Percentiles rank a stretch among this genome's conserved stretches.
These are phyloP conservation scores for Penicillium sp. DNA, from an alignment of 2,329 filamentous ascomycete genomes.

Conservation along the genomic window DNA sequence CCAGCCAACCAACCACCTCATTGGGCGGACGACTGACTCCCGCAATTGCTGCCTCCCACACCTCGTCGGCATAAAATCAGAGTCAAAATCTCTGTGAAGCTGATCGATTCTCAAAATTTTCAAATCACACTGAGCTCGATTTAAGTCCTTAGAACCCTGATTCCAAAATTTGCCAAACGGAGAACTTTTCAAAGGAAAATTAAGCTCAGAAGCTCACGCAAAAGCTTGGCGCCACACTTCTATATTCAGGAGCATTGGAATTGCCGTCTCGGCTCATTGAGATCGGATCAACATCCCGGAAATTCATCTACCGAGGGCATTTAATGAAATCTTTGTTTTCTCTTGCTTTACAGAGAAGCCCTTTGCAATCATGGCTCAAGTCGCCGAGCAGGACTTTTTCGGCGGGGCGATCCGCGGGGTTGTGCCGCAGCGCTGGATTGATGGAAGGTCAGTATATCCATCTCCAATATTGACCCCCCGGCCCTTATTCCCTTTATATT, in stretches of 20 bases:
- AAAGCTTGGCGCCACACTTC: constrained; percentile 11
- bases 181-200: neutral
- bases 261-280: neutral
- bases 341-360: neutral
- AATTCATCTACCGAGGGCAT: neutral
- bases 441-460: constrained; percentile 38
- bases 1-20: constrained; percentile 17
- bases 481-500: neutral
- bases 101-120: neutral
- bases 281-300: neutral
- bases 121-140: neutral
- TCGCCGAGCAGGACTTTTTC: constrained; percentile 38
- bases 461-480: neutral
- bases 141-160: neutral
- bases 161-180: neutral
- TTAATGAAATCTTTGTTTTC: neutral
- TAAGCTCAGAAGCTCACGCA: neutral
- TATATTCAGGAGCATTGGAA: constrained; percentile 6
- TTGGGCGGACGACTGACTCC: constrained; percentile 30
- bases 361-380: constrained; percentile 28
- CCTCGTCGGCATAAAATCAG: constrained; percentile 11
- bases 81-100: constrained; percentile 5
- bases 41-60: constrained; percentile 26
- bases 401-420: constrained; percentile 41
- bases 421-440: constrained; percentile 41